Evolutionary conservation across 768 basidiomycete species (phyloP).

Genomic region (Asterophora parasitica): DNA sequence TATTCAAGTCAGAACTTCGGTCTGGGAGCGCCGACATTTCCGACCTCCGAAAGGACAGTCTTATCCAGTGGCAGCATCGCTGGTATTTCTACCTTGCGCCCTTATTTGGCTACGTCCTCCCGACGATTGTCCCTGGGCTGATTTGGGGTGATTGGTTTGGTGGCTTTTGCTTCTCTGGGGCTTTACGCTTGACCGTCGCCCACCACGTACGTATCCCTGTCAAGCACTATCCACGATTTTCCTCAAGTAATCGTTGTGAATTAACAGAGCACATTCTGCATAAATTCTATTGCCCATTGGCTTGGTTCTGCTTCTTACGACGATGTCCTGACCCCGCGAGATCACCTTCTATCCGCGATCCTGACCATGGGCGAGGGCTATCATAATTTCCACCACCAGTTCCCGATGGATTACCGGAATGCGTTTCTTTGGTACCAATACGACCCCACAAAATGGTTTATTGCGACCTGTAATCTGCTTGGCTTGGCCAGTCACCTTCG

Average conservation of each 20-base stretch:
- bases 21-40: conserved; percentile 71
- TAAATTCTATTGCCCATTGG: conserved; percentile 86
- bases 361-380: conserved; percentile 86
- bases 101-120: conserved; percentile 68
- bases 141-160: conserved; percentile 75
- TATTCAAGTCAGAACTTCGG: conserved; percentile 67
- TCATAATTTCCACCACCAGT: conserved; percentile 90
- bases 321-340: conserved; percentile 71
- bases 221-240: conserved; percentile 7
- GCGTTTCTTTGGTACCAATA: conserved; percentile 82
- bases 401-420: conserved; percentile 84
- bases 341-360: conserved; percentile 77
- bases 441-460: conserved; percentile 96
- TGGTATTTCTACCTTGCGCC: conserved; percentile 62
- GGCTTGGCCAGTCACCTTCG: conserved; percentile 80
- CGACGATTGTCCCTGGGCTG: conserved; percentile 63
- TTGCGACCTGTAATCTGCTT: conserved; percentile 52
- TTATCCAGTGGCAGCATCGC: conserved; percentile 76
- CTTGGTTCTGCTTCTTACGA: conserved; percentile 80
- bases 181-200: conserved; percentile 64
- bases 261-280: conserved; percentile 74
- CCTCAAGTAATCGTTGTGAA: background rate
- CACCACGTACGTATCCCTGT: conserved; percentile 61
- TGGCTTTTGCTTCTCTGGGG: conserved; percentile 74
- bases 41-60: conserved; percentile 63